Evolutionary conservation across 2,329 filamentous ascomycete species (phyloP).

Genomic region (Diaporthe australafricana): DNA sequence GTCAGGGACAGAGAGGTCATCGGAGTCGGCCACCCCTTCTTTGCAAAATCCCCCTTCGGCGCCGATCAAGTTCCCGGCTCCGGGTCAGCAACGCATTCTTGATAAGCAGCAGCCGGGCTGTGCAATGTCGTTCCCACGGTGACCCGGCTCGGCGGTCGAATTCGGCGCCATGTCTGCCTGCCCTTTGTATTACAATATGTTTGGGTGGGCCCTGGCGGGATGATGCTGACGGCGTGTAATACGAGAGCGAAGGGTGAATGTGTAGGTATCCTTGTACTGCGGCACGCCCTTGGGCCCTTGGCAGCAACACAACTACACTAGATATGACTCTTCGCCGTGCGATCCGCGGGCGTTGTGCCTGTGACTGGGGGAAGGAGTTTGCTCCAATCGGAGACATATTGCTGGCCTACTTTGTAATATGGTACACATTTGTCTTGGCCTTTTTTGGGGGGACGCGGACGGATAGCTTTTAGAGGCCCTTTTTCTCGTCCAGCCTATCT

Average conservation of each 20-base stretch:
- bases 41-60: neutral
- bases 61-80: neutral
- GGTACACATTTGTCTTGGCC: no score
- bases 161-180: neutral
- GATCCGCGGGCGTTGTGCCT: neutral
- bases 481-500: neutral
- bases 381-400: neutral
- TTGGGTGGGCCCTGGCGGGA: neutral
- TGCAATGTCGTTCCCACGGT: no score
- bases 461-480: neutral
- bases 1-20: no score
- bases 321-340: neutral
- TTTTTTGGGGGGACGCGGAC: neutral
- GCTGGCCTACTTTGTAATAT: neutral
- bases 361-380: neutral
- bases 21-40: no score
- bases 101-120: neutral
- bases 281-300: slow-evolving; percentile 11
- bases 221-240: neutral
- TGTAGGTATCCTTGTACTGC: neutral
- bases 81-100: neutral
- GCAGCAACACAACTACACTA: neutral
- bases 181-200: no score
- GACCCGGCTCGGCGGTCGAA: neutral
- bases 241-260: neutral